Evolutionary conservation across 345 rosid species (phyloP), one percentile per base, ranked within the genome.

Genomic region (Camelina laxa): DNA sequence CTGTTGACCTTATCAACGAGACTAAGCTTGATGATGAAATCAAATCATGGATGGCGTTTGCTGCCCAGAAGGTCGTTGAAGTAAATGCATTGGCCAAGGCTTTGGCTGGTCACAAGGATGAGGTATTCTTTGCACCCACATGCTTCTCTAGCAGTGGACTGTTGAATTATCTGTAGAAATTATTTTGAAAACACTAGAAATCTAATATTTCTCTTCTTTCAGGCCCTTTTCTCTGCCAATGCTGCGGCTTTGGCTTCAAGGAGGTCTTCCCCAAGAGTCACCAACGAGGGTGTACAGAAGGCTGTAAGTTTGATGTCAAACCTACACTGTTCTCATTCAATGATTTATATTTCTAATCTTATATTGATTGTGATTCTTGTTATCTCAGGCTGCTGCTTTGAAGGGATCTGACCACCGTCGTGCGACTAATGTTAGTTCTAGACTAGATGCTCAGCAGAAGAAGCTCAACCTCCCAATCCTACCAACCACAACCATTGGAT

Each of bases 11-110:
- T 62, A 76, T 90, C 59, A 95, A 95, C 39, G 97, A 95, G 86
- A 83, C 89, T 13, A 92, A 95, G 87, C 81, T 95, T 35, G 99
- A 95, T 50, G 50, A 79, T 44, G 99, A 95, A 77, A 84, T 95
- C 71, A 92, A 92, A 73, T 95, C 99, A 42, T 92, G 99, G 99
- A 82, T 95, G 70, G 98, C 99, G 11, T 95, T 95, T 76, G 98
- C 98, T 77, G 99, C 98, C 82, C 98, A 95, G 85, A 95, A 95
- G 83, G 83, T 95, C 61, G 82, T 90, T 79, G 99, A 95, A 87
- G 97, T 92, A 60, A 90, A 90, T 67, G 95, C 89, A 7, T 76
- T 95, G 88, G 96, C 98, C 83, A 85, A 90, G 87, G 90, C 97
- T 58, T 84, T 95, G 87, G 90, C 89, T 73, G 96, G 98, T 64